Evolutionary conservation across 805 yeast species (phyloP).

Genomic region (Barnettozyma botsteinii): DNA sequence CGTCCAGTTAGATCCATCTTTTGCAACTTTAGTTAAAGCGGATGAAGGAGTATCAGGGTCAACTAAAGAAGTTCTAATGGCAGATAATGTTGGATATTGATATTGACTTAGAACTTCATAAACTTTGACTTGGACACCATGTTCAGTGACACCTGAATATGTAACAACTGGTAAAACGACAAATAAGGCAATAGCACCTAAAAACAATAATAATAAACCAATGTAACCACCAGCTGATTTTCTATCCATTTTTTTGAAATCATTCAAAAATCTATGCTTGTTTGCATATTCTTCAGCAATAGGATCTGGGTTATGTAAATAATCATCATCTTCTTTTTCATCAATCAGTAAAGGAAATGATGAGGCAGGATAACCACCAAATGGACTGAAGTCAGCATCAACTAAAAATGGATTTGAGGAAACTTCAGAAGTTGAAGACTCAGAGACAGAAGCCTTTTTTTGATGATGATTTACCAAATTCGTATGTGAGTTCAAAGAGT

Average conservation of each 20-base stretch:
- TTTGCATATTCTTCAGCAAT: conserved; percentile 85
- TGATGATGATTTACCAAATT: conserved; percentile 15
- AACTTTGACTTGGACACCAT: conserved; percentile 18
- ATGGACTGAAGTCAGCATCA: conserved; percentile 74
- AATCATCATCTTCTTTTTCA: conserved; percentile 93
- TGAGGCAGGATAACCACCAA: conserved; percentile 95
- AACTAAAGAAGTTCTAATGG: conserved; percentile 46
- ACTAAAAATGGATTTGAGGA: conserved; percentile 38
- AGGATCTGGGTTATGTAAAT: conserved; percentile 93
- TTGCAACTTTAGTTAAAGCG: conserved; percentile 33
- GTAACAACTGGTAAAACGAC: conserved; percentile 80
- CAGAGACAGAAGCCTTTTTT: conserved; percentile 12
- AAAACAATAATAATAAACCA: conserved; percentile 51
- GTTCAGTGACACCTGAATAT: conserved; percentile 58
- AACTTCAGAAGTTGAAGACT: conserved; percentile 18
- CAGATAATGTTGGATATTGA: conserved; percentile 48
- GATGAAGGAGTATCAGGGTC: conserved; percentile 67
- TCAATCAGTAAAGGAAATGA: conserved; percentile 87
- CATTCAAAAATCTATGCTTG: conserved; percentile 57
- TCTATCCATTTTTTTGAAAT: conserved; percentile 60
- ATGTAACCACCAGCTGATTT: conserved; percentile 54
- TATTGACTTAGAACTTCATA: conserved; percentile 44
- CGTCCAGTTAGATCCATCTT: conserved; percentile 34
- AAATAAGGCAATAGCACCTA: conserved; percentile 65
- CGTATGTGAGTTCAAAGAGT: conserved; percentile 31